Conservation (phyloP, 306 rosid species). For the Medicago ruthenica region DNA sequence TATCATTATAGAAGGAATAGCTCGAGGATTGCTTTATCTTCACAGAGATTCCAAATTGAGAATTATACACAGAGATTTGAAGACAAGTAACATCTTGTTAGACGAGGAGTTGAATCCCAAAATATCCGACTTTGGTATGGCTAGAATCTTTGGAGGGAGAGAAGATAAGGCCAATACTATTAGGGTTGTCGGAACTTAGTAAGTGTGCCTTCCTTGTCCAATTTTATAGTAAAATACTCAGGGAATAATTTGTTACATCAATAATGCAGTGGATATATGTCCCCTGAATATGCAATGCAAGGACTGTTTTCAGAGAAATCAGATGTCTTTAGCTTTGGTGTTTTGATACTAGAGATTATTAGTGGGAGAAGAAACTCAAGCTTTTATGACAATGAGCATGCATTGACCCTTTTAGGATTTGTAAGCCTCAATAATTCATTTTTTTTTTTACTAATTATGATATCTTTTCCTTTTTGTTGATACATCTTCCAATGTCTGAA, state of each 20-base stretch:
- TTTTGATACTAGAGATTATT: conserved; percentile 39
- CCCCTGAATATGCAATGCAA: background rate
- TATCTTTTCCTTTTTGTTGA: too few species aligned
- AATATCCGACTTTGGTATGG: too few species aligned
- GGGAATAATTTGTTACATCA: too few species aligned
- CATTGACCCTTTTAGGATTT: conserved; percentile 34
- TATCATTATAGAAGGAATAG: conserved; percentile 39
- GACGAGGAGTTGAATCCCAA: background rate
- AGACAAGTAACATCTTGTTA: conserved; percentile 42
- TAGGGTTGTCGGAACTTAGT: too few species aligned
- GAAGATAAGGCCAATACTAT: too few species aligned
- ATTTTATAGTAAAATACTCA: too few species aligned
- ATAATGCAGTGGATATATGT: conserved; percentile 42
- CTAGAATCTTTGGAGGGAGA: too few species aligned
- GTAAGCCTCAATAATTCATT: conserved; percentile 18
- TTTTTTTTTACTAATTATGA: too few species aligned
- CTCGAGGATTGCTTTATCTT: conserved; percentile 39
- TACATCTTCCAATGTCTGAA: too few species aligned
- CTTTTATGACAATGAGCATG: conserved; percentile 13
- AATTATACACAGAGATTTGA: conserved; percentile 40
- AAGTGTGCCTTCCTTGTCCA: too few species aligned
- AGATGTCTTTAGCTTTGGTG: conserved; percentile 48
- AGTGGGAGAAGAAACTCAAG: conserved; percentile 5
- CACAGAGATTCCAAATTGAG: conserved; percentile 38
- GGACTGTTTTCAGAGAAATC: conserved; percentile 40